Evolutionary conservation across 371 early-diverging fungal species (phyloP).

Genomic region (Mortierella sp.): DNA sequence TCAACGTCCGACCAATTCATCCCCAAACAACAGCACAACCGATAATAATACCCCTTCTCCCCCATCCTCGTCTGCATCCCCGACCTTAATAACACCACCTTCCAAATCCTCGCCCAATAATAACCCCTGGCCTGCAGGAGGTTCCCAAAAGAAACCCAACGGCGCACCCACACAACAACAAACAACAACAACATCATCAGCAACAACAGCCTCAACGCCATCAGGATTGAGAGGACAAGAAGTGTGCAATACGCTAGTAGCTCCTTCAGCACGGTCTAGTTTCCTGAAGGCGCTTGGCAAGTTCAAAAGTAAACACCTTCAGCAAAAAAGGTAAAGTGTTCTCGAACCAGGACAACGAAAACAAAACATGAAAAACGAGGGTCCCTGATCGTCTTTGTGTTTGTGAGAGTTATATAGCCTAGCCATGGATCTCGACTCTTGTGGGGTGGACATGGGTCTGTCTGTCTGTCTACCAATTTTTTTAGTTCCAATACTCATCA

Average conservation of each 20-base stretch:
- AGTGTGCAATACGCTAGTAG: background rate
- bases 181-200: background rate
- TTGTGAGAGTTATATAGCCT: background rate
- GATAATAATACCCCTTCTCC: background rate
- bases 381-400: background rate
- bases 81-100: background rate
- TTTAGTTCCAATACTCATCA: slow-evolving; percentile 9
- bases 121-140: background rate
- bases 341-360: background rate
- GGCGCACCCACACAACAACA: slow-evolving; percentile 1
- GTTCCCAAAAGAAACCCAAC: background rate
- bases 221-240: slow-evolving; percentile 15
- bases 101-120: background rate
- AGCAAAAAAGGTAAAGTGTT: slow-evolving; percentile 31
- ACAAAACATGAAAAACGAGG: background rate
- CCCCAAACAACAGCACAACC: slow-evolving; percentile 1
- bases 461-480: background rate
- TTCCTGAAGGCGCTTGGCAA: slow-evolving; percentile 42
- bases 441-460: background rate
- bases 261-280: slow-evolving; percentile 22
- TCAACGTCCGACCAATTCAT: background rate
- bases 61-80: background rate
- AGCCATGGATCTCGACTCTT: slow-evolving; percentile 4
- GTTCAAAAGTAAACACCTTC: slow-evolving; percentile 45
- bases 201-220: background rate